Base-by-base conservation (phyloP, 2,329 filamentous ascomycete species). In the Pseudogymnoascus sp. region DNA sequence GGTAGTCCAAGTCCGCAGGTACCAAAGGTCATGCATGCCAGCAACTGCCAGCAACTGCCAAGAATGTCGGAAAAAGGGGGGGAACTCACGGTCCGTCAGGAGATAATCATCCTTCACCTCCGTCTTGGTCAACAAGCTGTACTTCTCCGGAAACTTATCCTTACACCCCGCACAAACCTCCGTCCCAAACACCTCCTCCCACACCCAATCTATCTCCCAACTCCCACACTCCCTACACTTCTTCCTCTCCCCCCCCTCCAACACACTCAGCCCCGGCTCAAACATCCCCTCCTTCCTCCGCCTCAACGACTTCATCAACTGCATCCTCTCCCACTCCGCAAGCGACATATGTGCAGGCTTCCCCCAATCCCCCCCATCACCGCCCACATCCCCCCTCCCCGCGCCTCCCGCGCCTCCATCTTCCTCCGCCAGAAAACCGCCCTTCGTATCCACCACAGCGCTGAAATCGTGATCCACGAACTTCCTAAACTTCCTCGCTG, bases 401-500 rank as follows among this genome's bases (percentile, higher is more conserved):
- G 88, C 90, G 68, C 88, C 88, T 73, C 96, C 96, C 73, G 88
- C 86, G 0, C 95, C 95, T 75, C 99, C 95, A 72, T 99, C 95
- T 66, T 93, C 90, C 0, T 85, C 83, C n/a, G 88, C 90, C 68
- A 99, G 77, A 76, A 99, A 99, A 0, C 95, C 95, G 66, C 95
- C 95, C 73, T 97, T 97, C 0, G 93, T 97, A 75, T 99, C 95
- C 6, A 89, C 96, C 92, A 99, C 97, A 77, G 93, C 89, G 73
- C 90, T 93, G 77, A 99, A 95, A 75, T 99, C 95, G 78, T 97
- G 97, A 73, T 99, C 95, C 72, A 99, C 93, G 74, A 89, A 97
- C 74, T 95, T 93, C 65, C 90, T 86, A 69, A 97, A 97, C 72
- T 96, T 97, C 71, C 87, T 85, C 40, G 91, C 90, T 0, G 93